Evolutionary conservation across 768 basidiomycete genomes (phyloP).

Genomic region (Naganishia vaughanmartiniae): DNA sequence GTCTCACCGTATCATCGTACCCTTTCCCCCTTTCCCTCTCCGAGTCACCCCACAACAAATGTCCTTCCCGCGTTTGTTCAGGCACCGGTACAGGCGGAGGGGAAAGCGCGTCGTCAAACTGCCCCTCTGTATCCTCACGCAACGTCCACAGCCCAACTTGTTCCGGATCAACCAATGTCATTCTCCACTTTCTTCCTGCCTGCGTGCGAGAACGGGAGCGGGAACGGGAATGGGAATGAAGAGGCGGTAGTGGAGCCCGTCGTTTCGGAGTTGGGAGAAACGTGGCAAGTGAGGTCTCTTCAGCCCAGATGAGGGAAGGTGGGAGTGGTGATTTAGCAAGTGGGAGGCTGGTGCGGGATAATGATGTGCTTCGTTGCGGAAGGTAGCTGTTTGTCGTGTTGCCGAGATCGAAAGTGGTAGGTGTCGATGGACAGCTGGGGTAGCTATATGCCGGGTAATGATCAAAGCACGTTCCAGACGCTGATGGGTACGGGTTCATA

Average conservation of each 20-base stretch:
- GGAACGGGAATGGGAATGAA: neutral
- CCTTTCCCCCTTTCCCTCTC: neutral
- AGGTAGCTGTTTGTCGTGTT: neutral
- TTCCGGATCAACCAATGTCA: slow-evolving; percentile 18
- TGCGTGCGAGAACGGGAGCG: neutral
- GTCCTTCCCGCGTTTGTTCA: neutral
- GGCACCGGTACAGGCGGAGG: neutral
- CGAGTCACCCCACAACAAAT: neutral
- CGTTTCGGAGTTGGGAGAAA: neutral
- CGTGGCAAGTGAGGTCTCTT: neutral
- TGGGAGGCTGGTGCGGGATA: neutral
- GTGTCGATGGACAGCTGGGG: neutral
- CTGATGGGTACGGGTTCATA: neutral
- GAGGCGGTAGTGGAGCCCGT: neutral
- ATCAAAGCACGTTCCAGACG: too few relatives aligned
- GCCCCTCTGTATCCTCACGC: neutral
- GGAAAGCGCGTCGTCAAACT: neutral
- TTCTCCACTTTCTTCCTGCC: slow-evolving; percentile 1
- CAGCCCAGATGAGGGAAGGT: neutral
- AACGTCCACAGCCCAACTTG: slow-evolving; percentile 14
- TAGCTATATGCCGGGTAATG: neutral
- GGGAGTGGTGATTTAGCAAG: slow-evolving; percentile 10
- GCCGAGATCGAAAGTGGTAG: neutral
- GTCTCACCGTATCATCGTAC: neutral
- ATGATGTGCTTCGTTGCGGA: slow-evolving; percentile 7